Base-by-base conservation (phyloP, 2,329 filamentous ascomycete genomes). In the Acrocalymma vagum region DNA sequence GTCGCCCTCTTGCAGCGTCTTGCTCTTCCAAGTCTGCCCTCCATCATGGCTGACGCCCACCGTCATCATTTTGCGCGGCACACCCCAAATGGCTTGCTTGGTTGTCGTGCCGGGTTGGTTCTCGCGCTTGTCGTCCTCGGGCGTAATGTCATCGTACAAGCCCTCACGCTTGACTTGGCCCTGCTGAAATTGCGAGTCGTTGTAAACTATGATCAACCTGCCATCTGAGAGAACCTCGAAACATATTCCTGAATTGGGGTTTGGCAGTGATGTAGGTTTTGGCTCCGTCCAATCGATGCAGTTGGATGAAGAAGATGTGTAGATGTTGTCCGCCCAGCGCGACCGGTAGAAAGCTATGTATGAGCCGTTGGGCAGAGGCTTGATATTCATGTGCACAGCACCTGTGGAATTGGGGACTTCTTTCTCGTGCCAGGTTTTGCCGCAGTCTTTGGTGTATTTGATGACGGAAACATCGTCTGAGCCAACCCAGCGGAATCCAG, bases 91-190 rank as follows among this genome's bases (percentile, higher is more conserved):
- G 0, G 73, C 73, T 4, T 66, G 62, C 37, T 69, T 73, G 1
- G 68, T 51, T 10, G 65, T 54, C 0, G 53, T 53, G n/a, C n/a
- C n/a, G 2, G 62, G 58, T 29, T 76, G 73, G 23, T 74, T 74
- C 0, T 55, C 58, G 4, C 73, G 59, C 14, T 60, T 72, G 36
- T 75, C 73, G 4, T 63, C 60, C 2, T 65, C 66, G 2, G 72
- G 67, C 0, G 69, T 72, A 35, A 76, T 75, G 29, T 76, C 73
- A 29, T 76, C 73, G 32, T 76, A 76, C 0, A 76, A 48, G 0
- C 73, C 73, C 26, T 72, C 62, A 0, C 73, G 63, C 4, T 66
- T 68, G 10, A 58, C 48, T 21, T 67, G 58, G 13, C 65, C 62
- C 1, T 63, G 48, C 2, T 58, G 51, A 9, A 67, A 65, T 6